Base-by-base conservation (phyloP, 2,329 filamentous ascomycete species). In the Verticillium klebahnii region DNA sequence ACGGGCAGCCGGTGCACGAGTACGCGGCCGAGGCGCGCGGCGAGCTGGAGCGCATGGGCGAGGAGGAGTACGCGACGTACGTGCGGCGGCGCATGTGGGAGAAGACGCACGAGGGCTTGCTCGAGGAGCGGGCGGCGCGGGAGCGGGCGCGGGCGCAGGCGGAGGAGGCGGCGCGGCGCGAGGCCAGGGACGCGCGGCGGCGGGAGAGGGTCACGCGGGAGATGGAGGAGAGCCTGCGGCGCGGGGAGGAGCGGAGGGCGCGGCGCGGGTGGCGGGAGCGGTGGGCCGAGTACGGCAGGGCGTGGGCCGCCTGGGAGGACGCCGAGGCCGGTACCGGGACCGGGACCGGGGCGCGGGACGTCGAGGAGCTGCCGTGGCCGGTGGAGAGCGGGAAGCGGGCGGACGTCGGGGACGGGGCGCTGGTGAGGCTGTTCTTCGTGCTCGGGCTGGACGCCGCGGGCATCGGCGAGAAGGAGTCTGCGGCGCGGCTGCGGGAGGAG, bases 61-160 rank as follows among this genome's bases (percentile, higher is more conserved):
- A 98, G 68, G 93, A 98, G 32, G 91, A 97, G 73, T 99, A 98
- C 73, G 90, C 92, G 0, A 81, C 87, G 2, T 90, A 93, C 73
- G 94, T 99, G 45, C 87, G 94, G 19, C 84, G 84, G 59, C 89
- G 88, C 75, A 98, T 99, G 95, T 99, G 93, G 89, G 93, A 97
- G 80, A 93, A 92, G 77, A 96, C 91, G 60, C 88, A 97, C 71
- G 89, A 94, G 66, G 91, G 94, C 25, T 78, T 96, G 59, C 74
- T 94, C 0, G 90, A 95, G 69, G 92, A 95, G 74, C 84, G 89
- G 61, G 87, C 87, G 61, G 78, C 83, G 55, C 79, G 85, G 60
- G 82, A 87, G 67, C 82, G 80, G 69, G 81, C 82, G 72, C 76
- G 76, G 63, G 71, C 78, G 65, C 81, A 80, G 64, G 82, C 80